Evolutionary conservation across 75 land plant genomes (phyloP), one percentile per base, ranked within the genome.

Genomic region (Larix kaempferi): DNA sequence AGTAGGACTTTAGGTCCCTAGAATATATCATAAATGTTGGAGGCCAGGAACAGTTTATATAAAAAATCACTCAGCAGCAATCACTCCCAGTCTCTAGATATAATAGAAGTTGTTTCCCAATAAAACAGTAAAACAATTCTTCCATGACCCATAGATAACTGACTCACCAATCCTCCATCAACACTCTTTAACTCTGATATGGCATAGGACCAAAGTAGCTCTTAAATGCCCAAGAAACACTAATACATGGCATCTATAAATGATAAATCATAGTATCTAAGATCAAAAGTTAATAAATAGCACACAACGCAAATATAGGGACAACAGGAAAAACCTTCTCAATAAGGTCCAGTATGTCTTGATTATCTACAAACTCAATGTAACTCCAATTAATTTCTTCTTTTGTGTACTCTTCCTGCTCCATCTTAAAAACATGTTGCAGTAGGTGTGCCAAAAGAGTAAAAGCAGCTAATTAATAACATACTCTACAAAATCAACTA

Each of bases 361-460:
- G 98, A 63, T 95, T 95, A 72, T 95, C 98, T 67, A 95, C 88
- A 82, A 92, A 95, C 73, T 95, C 95, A 59, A 95, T 95, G 80
- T 95, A 92, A 84, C 98, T 95, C 98, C 98, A 95, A 69, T 92
- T 78, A 35, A 95, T 95, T 33, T 88, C 88, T 77, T 95, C 98
- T 76, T 84, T 95, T n/a, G 88, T 88, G 74, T 95, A 95, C 67
- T 92, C 98, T 69, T 95, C 98, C 65, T 95, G 98, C 82, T 95
- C 95, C 98, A 95, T 95, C 73, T 95, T 95, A 75, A 95, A 95
- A 23, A 95, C 95, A 85, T 92, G 95, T 93, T 95, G 93, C 73
- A 69, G 23, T 0, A 69, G 35, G 39, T 21, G 44, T 39, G 16
- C 23, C 7, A 39, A 35, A 6, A 39, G 39, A 35, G 17, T 37